A percentile compares a stretch with the other conserved stretches of the same genome.
Evolutionary conservation across 2,329 filamentous ascomycete genomes (phyloP).

Genomic region (Penicillium olsonii): DNA sequence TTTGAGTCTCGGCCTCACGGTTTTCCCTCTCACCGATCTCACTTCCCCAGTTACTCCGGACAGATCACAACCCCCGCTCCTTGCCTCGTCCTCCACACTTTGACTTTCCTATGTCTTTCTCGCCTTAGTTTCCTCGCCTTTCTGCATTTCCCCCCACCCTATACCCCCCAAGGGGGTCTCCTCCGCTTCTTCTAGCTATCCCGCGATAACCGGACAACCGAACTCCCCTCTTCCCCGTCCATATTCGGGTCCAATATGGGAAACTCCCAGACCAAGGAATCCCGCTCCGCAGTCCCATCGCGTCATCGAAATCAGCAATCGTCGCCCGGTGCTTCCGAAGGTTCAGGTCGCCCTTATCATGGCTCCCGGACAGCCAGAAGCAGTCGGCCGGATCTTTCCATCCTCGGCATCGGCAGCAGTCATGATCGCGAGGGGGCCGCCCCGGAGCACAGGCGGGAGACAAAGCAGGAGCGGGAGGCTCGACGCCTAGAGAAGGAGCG

Average conservation of each 20-base stretch:
- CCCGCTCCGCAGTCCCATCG: slow-evolving; percentile 34
- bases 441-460: slow-evolving; percentile 72
- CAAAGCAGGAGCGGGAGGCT: slow-evolving; percentile 86
- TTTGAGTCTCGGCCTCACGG: slow-evolving; percentile 5
- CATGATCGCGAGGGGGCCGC: slow-evolving; percentile 53
- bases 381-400: slow-evolving; percentile 61
- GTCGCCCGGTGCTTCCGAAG: slow-evolving; percentile 30
- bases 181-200: slow-evolving; percentile 11
- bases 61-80: slow-evolving; percentile 14
- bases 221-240: slow-evolving; percentile 1
- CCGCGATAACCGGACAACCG: slow-evolving; percentile 5
- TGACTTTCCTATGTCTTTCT: slow-evolving; percentile 4
- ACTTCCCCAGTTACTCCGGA: slow-evolving; percentile 27
- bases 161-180: slow-evolving; percentile 16
- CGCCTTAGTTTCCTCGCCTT: neutral
- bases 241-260: slow-evolving; percentile 37
- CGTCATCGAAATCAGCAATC: slow-evolving; percentile 34
- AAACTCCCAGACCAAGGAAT: slow-evolving; percentile 51
- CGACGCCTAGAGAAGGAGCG: slow-evolving; percentile 82
- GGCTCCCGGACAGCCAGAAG: slow-evolving; percentile 52
- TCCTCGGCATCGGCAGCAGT: slow-evolving; percentile 56
- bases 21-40: slow-evolving; percentile 16
- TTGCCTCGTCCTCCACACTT: slow-evolving; percentile 13
- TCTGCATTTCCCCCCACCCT: slow-evolving; percentile 1
- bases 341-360: slow-evolving; percentile 33